Conservation (phyloP, 495 filamentous ascomycete genomes). For the Lasiosphaeriaceae sp. region DNA sequence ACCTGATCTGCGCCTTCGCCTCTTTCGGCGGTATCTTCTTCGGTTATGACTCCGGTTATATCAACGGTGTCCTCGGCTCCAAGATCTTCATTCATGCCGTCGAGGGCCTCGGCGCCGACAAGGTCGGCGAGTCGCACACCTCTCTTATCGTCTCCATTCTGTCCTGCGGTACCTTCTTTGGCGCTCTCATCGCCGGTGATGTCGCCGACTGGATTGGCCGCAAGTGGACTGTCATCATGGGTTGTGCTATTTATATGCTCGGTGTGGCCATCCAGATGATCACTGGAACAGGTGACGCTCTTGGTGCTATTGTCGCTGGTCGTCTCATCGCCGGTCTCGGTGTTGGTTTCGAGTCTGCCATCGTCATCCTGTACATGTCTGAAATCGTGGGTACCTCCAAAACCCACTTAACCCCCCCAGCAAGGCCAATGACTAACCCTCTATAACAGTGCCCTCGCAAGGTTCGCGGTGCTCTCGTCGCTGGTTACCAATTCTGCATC, state of each 20-base stretch:
- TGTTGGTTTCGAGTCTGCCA: slow-evolving; percentile 70
- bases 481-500: slow-evolving; percentile 74
- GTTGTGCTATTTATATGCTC: slow-evolving; percentile 60
- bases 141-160: slow-evolving; percentile 71
- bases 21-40: slow-evolving; percentile 68
- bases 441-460: slow-evolving; percentile 52
- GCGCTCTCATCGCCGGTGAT: slow-evolving; percentile 66
- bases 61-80: slow-evolving; percentile 57
- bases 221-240: slow-evolving; percentile 62
- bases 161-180: slow-evolving; percentile 73
- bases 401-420: neutral
- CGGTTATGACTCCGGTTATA: slow-evolving; percentile 63
- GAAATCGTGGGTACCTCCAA: slow-evolving; percentile 46
- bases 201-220: slow-evolving; percentile 66
- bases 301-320: slow-evolving; percentile 60
- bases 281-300: slow-evolving; percentile 30
- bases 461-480: slow-evolving; percentile 69
- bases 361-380: slow-evolving; percentile 76
- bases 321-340: slow-evolving; percentile 70
- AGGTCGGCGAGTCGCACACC: slow-evolving; percentile 36
- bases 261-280: slow-evolving; percentile 61
- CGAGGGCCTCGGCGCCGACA: slow-evolving; percentile 25
- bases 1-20: slow-evolving; percentile 66
- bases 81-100: slow-evolving; percentile 45
- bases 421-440: slow-evolving; percentile 8